phyloP scores from a whole-genome alignment of 2,329 filamentous ascomycete species.

The Colletotrichum australisinense region DNA sequence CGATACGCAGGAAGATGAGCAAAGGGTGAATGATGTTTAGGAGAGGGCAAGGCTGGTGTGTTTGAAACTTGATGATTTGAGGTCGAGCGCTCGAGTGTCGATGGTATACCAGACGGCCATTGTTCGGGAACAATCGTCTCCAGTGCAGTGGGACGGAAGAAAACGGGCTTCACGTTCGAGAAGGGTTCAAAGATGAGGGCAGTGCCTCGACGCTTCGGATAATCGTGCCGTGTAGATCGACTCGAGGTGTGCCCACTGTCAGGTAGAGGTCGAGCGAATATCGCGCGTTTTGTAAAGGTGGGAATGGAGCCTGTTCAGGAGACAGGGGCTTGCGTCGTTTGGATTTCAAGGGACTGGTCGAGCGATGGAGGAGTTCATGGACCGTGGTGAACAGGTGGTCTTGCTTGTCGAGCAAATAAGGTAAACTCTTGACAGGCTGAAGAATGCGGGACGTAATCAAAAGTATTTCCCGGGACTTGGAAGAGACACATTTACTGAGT shows the following conservation, averaged over 20 bases:
- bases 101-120: neutral
- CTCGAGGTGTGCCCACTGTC: neutral
- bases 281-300: slow-evolving; percentile 11
- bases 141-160: neutral
- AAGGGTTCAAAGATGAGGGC: neutral
- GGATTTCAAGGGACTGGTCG: slow-evolving; percentile 2
- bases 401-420: neutral
- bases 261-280: neutral
- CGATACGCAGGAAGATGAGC: neutral
- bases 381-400: neutral
- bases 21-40: neutral
- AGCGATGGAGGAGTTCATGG: neutral
- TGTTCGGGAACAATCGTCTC: neutral
- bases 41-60: neutral
- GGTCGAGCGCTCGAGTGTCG: neutral
- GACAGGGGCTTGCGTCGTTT: slow-evolving; percentile 11
- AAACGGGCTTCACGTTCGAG: neutral
- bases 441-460: neutral
- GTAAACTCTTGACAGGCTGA: neutral
- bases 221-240: slow-evolving; percentile 18
- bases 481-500: neutral
- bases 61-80: slow-evolving; percentile 17
- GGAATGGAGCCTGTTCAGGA: neutral
- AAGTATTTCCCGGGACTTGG: neutral
- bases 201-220: neutral